Percentiles rank a stretch among this genome's conserved stretches.
These are phyloP conservation scores for Myrmaecium sp. DNA, from an alignment of 2,329 filamentous ascomycete species.

Conservation along the genomic window DNA sequence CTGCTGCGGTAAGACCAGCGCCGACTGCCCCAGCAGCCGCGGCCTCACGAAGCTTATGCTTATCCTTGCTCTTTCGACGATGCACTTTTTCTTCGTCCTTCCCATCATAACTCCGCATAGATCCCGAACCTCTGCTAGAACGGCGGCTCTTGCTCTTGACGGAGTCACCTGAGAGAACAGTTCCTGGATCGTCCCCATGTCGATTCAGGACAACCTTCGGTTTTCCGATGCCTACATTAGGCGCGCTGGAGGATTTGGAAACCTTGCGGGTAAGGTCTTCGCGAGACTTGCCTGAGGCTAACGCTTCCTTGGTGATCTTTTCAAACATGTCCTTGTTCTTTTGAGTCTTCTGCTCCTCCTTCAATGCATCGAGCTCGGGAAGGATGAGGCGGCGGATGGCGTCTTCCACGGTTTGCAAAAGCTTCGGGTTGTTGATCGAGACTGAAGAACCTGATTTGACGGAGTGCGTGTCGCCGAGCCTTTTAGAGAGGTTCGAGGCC, in stretches of 20 bases:
- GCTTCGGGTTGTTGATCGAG: constrained; percentile 80
- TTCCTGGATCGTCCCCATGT: constrained; percentile 40
- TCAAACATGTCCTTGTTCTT: constrained; percentile 55
- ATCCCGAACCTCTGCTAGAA: constrained; percentile 34
- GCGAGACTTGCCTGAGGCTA: constrained; percentile 35
- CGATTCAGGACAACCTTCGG: constrained; percentile 44
- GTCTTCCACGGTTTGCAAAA: constrained; percentile 84
- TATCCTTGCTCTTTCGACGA: constrained; percentile 36
- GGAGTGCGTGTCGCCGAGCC: constrained; percentile 40
- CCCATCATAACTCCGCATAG: constrained; percentile 21
- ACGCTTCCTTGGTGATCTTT: constrained; percentile 42
- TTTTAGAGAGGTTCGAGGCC: constrained; percentile 37
- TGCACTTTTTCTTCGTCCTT: constrained; percentile 32
- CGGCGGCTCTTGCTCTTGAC: constrained; percentile 33
- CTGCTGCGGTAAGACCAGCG: constrained; percentile 43
- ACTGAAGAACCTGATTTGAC: constrained; percentile 35
- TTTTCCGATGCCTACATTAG: constrained; percentile 36
- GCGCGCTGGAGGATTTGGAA: constrained; percentile 44
- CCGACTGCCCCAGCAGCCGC: constrained; percentile 36
- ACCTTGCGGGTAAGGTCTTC: constrained; percentile 33
- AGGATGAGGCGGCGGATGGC: constrained; percentile 79
- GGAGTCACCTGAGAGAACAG: constrained; percentile 38
- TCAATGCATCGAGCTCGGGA: constrained; percentile 79
- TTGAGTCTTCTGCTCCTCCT: constrained; percentile 71
- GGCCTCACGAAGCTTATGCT: constrained; percentile 31